Base-by-base conservation (phyloP, 2,329 filamentous ascomycete genomes). In the Fusarium goolgardi region DNA sequence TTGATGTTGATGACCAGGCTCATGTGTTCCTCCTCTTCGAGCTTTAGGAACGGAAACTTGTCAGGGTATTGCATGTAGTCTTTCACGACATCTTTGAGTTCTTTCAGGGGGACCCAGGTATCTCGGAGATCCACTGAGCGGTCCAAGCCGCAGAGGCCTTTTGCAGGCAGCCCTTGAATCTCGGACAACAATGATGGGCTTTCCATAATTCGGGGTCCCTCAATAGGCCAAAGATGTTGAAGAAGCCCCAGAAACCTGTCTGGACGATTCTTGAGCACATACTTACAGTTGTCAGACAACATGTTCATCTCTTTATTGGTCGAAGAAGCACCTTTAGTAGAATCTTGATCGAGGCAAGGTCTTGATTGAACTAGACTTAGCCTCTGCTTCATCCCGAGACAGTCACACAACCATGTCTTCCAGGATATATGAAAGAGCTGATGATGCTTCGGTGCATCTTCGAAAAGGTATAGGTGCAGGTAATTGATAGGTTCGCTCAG, bases 41-140 rank as follows among this genome's bases (percentile, higher is more conserved):
- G n/a, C 12, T 60, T 50, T 3, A 71, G 52, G 55, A 71, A 71
- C 2, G 68, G 68, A 23, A 71, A 71, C 7, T 53, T 23, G 1
- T 51, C 25, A 6, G 63, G 49, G 23, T 47, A 0, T 1, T 59
- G 52, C 57, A 71, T 67, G 2, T 63, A 67, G 1, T 29, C 21
- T 5, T 15, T 0, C 5, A 67, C 63, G 2, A 1, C 0, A 0
- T 46, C 31, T 44, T 12, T 35, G 1, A 71, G 21, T 1, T 5
- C 0, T 21, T 50, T 20, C 4, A 41, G 3, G 0, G 68, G 68
- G 21, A 71, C 10, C 66, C 68, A 67, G 3, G 63, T 29, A 16
- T 61, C 20, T 23, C 43, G 40, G 0, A 60, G 25, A 10, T 12
- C 37, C n/a, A 67, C 10, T 34, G 53, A 13, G 11, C 37, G 41